Conservation (phyloP, 2,329 filamentous ascomycete genomes). For the Paecilomyces dactylethromorphus region DNA sequence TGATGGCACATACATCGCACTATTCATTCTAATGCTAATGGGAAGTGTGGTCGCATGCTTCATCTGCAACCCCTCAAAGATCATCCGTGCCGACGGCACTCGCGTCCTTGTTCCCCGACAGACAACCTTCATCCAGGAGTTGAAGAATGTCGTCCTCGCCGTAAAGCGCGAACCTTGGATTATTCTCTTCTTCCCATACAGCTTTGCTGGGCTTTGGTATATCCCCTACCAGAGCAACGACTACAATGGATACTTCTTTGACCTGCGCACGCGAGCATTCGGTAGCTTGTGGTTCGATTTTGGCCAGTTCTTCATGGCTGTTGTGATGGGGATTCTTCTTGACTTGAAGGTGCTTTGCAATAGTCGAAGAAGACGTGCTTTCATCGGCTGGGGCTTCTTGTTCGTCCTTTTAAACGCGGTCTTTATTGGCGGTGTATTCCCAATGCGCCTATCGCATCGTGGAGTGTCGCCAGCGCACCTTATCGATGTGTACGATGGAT, state of each 20-base stretch:
- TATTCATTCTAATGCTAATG: slow-evolving; percentile 62
- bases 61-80: slow-evolving; percentile 58
- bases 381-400: slow-evolving; percentile 9
- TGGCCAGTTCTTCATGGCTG: slow-evolving; percentile 14
- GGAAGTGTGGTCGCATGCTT: slow-evolving; percentile 58
- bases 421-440: slow-evolving; percentile 14
- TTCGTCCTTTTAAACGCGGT: slow-evolving; percentile 15
- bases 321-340: slow-evolving; percentile 10
- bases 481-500: slow-evolving; percentile 7
- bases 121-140: slow-evolving; percentile 13
- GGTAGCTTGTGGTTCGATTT: slow-evolving; percentile 15
- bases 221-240: slow-evolving; percentile 17
- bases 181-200: slow-evolving; percentile 14
- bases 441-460: slow-evolving; percentile 8
- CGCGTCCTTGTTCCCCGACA: slow-evolving; percentile 24
- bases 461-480: slow-evolving; percentile 6
- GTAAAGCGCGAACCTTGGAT: slow-evolving; percentile 13
- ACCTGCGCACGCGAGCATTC: slow-evolving; percentile 15
- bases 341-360: slow-evolving; percentile 12
- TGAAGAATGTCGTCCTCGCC: slow-evolving; percentile 11
- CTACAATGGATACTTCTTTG: slow-evolving; percentile 14
- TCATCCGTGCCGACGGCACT: slow-evolving; percentile 64
- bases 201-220: slow-evolving; percentile 15
- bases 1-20: slow-evolving; percentile 67
- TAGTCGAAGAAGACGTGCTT: slow-evolving; percentile 12